Base-by-base conservation (phyloP, 2,329 filamentous ascomycete genomes). In the Coniochaeta sp. region DNA sequence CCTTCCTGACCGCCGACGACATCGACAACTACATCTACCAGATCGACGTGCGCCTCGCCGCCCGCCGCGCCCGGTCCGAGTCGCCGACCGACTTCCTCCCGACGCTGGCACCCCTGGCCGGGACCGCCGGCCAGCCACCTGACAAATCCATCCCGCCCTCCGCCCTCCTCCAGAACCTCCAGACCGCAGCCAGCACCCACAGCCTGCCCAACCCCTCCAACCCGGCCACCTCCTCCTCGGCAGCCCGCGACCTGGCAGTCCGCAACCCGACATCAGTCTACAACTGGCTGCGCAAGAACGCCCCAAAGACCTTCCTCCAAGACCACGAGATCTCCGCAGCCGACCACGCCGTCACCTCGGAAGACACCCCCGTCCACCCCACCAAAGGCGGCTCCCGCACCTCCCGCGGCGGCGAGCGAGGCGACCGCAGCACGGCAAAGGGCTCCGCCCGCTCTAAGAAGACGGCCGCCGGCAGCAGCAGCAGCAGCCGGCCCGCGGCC, bases 181-280 rank as follows among this genome's bases (percentile, higher is more conserved):
- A 76, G 34, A 70, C 72, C 40, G 64, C 63, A 61, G 61, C 65
- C 19, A 71, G 71, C 59, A 68, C 69, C 26, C 70, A 72, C 61
- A 55, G 69, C 58, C 70, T 67, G 66, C 72, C 73, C 70, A 59
- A 74, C 60, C 66, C 71, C 66, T 68, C 73, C 68, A 77, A 74
- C 67, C 74, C 68, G 65, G 72, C 71, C 63, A 66, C 70, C 60
- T 76, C 73, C 44, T 70, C 78, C 61, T 70, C 70, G 50, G 80
- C 86, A 60, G 74, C 76, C 63, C 62, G 82, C 78, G 73, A 81
- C 74, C 70, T 81, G 57, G 79, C 81, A 31, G 74, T 91, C 26
- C 84, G 84, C 58, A 98, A 98, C 71, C 92, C 93, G 0, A 90
- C 91, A 47, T 96, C 90, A 62, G 93, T 96, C 3, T 96, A 96